Base-by-base conservation (phyloP, 148 eudicot genomes). In the Gaultheria prostrata region DNA sequence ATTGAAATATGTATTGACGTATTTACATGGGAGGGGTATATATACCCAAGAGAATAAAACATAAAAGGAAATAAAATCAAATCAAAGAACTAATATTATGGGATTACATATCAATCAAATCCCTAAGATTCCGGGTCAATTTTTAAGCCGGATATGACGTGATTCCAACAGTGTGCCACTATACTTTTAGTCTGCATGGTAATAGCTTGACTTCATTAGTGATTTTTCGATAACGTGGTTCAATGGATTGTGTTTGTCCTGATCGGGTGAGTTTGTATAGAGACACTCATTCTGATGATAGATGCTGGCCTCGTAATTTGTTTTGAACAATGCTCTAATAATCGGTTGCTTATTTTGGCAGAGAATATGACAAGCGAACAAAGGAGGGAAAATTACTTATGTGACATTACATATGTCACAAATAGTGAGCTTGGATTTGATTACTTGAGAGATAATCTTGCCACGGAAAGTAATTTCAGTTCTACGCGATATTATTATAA, bases 341-440 rank as follows among this genome's bases (percentile, higher is more conserved):
- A 73, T 35, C 6, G 20, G n/a, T 80, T 75, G 45, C n/a, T 87
- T 86, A 82, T 87, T 80, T 82, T 83, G 87, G 86, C 98, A 97
- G 99, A 97, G 89, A 93, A 93, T 89, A 97, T 97, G 99, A 92
- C 96, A 76, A 95, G 98, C 89, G 98, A 97, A 86, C 93, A 90
- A 80, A 91, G 99, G 87, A 95, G 94, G 90, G 95, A 95, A 81
- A 97, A 95, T 87, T 97, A 97, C 89, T 88, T 88, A 28, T 95
- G 95, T 88, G 98, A 97, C 91, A 92, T 97, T 90, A 97, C 98
- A 53, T 97, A 97, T 76, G 99, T 97, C 81, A 97, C 99, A 80
- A 97, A 97, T 57, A 97, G 99, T 85, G 99, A 97, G 91, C 98
- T 97, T 76, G 99, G 99, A 80, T 97, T 97, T 88, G 99, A 97